Percentiles rank a stretch among this genome's conserved stretches.
phyloP scores from a whole-genome alignment of 2,329 filamentous ascomycete species.

The Talaromyces marneffei region DNA sequence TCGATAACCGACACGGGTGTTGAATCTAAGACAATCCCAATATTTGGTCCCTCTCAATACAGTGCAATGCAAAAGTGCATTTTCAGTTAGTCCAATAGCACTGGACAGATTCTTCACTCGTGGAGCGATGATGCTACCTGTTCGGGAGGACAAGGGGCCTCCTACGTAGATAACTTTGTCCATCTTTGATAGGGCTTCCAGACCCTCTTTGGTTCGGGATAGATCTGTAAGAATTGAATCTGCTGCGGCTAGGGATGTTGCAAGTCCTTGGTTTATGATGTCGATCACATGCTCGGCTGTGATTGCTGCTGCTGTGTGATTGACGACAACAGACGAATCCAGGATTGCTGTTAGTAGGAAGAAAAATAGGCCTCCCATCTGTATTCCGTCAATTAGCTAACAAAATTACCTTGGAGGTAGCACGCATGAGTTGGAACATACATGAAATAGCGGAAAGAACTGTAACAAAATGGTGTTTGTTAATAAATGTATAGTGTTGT shows the following conservation, averaged over 20 bases:
- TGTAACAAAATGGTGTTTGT: background rate
- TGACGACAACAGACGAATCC: background rate
- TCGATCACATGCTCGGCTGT: slow-evolving; percentile 11
- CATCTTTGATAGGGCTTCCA: slow-evolving; percentile 12
- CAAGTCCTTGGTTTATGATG: slow-evolving; percentile 9
- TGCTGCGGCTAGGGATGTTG: slow-evolving; percentile 5
- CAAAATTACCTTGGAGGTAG: background rate
- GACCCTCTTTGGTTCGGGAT: background rate
- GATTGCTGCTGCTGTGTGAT: slow-evolving; percentile 10
- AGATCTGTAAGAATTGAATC: slow-evolving; percentile 9
- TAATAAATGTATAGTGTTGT: background rate
- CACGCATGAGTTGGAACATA: background rate
- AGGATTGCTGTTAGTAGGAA: background rate
- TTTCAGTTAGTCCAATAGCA: slow-evolving; percentile 12
- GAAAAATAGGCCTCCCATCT: slow-evolving; percentile 8
- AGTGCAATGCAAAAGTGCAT: slow-evolving; percentile 8
- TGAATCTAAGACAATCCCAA: slow-evolving; percentile 14
- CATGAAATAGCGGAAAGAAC: slow-evolving; percentile 10
- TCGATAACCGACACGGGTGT: slow-evolving; percentile 9
- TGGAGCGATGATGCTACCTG: slow-evolving; percentile 3
- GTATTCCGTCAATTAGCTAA: background rate
- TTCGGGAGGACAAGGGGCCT: slow-evolving; percentile 9
- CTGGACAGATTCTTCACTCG: slow-evolving; percentile 13
- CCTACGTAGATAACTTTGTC: slow-evolving; percentile 12
- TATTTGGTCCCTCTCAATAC: slow-evolving; percentile 6